Percentiles rank a stretch among this genome's conserved stretches.
Conservation (phyloP, 371 early-diverging fungal genomes). For the Apophysomyces elegans region DNA sequence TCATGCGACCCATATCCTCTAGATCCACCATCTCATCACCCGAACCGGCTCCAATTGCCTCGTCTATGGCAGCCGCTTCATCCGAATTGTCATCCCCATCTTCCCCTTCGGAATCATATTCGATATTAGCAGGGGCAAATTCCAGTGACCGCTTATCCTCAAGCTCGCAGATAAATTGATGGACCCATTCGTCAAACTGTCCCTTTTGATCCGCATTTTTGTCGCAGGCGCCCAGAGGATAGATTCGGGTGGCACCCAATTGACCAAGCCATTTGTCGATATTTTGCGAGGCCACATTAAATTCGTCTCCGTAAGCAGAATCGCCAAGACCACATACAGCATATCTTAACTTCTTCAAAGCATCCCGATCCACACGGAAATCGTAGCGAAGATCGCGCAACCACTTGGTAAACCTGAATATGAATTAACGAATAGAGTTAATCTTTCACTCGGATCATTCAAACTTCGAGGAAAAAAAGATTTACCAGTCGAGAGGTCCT, state of each 20-base stretch:
- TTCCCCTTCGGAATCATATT: constrained; percentile 62
- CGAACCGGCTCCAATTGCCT: constrained; percentile 25
- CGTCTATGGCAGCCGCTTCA: constrained; percentile 10
- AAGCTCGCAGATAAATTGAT: constrained; percentile 51
- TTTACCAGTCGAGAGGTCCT: constrained; percentile 70
- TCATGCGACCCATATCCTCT: constrained; percentile 77
- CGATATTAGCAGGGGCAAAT: constrained; percentile 51
- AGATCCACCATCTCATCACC: constrained; percentile 75
- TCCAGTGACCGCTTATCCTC: constrained; percentile 48
- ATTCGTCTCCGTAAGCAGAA: constrained; percentile 72
- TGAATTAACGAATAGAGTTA: not conserved
- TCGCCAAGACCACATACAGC: constrained; percentile 81
- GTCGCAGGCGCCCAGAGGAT: constrained; percentile 71
- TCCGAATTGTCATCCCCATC: constrained; percentile 45
- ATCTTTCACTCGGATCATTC: not conserved
- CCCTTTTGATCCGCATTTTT: constrained; percentile 65
- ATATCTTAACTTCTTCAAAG: constrained; percentile 63
- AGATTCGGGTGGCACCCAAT: constrained; percentile 74
- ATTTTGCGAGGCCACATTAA: constrained; percentile 61
- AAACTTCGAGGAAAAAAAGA: not conserved
- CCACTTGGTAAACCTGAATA: constrained; percentile 54
- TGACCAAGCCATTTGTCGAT: constrained; percentile 71
- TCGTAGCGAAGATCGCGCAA: constrained; percentile 71
- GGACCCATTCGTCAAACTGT: constrained; percentile 60
- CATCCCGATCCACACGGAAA: constrained; percentile 67